Percentiles rank a stretch among this genome's conserved stretches.
Evolutionary conservation across 768 basidiomycete genomes (phyloP).

Genomic region (Fomitopsis serialis): DNA sequence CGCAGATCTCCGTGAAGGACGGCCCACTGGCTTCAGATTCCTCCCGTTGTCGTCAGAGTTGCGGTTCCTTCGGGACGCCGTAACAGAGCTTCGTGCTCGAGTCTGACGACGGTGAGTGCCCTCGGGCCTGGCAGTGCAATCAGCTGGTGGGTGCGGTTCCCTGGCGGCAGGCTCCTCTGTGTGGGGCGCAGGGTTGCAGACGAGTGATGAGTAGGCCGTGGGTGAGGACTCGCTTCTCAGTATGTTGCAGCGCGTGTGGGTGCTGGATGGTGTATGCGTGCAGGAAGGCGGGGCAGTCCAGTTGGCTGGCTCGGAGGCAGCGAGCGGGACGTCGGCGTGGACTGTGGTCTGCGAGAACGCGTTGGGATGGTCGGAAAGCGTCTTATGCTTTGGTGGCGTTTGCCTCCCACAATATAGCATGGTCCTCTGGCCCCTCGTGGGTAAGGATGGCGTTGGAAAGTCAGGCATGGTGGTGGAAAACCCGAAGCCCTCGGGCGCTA

Average conservation of each 20-base stretch:
- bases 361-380: not conserved
- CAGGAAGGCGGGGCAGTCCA: slow-evolving; percentile 13
- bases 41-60: slow-evolving; percentile 29
- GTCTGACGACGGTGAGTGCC: slow-evolving; percentile 23
- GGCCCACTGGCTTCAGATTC: slow-evolving; percentile 9
- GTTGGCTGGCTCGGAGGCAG: slow-evolving; percentile 4
- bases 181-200: slow-evolving; percentile 2
- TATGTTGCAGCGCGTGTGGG: slow-evolving; percentile 3
- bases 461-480: slow-evolving; percentile 6
- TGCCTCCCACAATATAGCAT: slow-evolving; percentile 13
- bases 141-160: slow-evolving; percentile 11
- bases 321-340: slow-evolving; percentile 17
- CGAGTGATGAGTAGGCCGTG: slow-evolving; percentile 12
- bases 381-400: slow-evolving; percentile 7
- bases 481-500: slow-evolving; percentile 13
- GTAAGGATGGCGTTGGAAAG: not conserved
- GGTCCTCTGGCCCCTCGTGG: not conserved
- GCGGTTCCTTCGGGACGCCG: slow-evolving; percentile 36
- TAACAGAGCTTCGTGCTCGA: slow-evolving; percentile 60
- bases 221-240: slow-evolving; percentile 11
- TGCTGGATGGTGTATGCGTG: slow-evolving; percentile 8
- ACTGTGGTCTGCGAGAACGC: slow-evolving; percentile 10
- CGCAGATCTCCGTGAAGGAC: slow-evolving; percentile 11
- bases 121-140: slow-evolving; percentile 21
- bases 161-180: slow-evolving; percentile 3